These are phyloP conservation scores for Diaporthe helianthi DNA, from an alignment of 2,329 filamentous ascomycete species.

Conservation along the genomic window DNA sequence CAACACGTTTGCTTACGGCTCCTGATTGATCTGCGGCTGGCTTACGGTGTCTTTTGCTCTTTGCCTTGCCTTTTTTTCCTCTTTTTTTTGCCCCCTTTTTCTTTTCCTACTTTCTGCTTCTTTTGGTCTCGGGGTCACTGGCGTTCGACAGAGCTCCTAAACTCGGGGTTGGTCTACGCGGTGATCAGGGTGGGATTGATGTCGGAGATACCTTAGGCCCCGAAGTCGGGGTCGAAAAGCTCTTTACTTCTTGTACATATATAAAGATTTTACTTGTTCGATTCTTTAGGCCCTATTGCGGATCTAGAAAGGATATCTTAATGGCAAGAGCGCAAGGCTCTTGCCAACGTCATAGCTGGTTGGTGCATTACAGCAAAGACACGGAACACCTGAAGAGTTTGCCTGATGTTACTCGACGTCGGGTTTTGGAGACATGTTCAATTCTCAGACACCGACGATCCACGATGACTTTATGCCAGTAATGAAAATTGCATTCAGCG, in stretches of 20 bases:
- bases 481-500: slow-evolving; percentile 18
- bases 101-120: no score
- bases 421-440: background rate
- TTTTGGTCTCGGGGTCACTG: slow-evolving; percentile 15
- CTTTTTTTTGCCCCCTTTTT: no score
- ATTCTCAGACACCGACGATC: background rate
- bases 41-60: slow-evolving; percentile 30
- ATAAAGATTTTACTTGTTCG: background rate
- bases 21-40: slow-evolving; percentile 36
- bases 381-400: background rate
- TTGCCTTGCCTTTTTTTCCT: slow-evolving; percentile 32
- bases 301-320: background rate
- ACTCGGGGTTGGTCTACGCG: background rate
- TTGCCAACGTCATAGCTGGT: background rate
- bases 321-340: background rate
- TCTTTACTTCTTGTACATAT: slow-evolving; percentile 32
- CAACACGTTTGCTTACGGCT: slow-evolving; percentile 54
- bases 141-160: slow-evolving; percentile 22
- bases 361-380: slow-evolving; percentile 1
- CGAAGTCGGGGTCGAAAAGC: slow-evolving; percentile 5
- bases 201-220: slow-evolving; percentile 13
- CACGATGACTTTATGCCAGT: slow-evolving; percentile 13
- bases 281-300: background rate
- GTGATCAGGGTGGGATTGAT: slow-evolving; percentile 6
- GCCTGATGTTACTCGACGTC: background rate